These are phyloP conservation scores for Fusarium euwallaceae DNA, from an alignment of 2,329 filamentous ascomycete genomes.

Conservation along the genomic window DNA sequence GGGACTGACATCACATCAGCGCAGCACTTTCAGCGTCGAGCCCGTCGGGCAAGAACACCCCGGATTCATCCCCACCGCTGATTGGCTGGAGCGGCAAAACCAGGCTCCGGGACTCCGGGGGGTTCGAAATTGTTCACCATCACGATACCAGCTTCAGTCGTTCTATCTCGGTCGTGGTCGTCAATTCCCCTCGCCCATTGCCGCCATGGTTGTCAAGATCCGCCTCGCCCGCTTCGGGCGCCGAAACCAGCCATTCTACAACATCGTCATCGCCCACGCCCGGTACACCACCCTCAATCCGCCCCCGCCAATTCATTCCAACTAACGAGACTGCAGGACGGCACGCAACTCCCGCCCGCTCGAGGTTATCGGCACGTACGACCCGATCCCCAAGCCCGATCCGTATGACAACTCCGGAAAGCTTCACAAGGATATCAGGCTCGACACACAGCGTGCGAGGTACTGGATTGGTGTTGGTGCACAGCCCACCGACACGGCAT, in stretches of 20 bases:
- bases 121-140: conserved; percentile 49
- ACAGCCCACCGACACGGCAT: conserved; percentile 90
- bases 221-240: conserved; percentile 94
- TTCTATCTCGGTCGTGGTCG: conserved; percentile 24
- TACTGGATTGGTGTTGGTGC: conserved; percentile 99
- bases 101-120: conserved; percentile 42
- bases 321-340: conserved; percentile 66
- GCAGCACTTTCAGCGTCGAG: conserved; percentile 6
- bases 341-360: conserved; percentile 90
- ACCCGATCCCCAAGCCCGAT: conserved; percentile 74
- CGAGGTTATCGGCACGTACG: conserved; percentile 89
- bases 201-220: conserved; percentile 89
- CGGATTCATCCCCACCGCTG: background rate
- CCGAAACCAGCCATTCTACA: conserved; percentile 91
- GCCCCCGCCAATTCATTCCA: background rate
- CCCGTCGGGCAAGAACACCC: background rate
- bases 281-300: conserved; percentile 68
- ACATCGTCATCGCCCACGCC: conserved; percentile 95
- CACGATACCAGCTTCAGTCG: conserved; percentile 21
- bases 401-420: conserved; percentile 73
- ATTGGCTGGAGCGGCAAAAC: conserved; percentile 55
- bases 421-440: conserved; percentile 90
- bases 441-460: conserved; percentile 83
- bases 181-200: conserved; percentile 30
- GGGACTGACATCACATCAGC: conserved; percentile 37